Evolutionary conservation across 257 asterid genomes (phyloP), one percentile per base, ranked within the genome.

Genomic region (Mentha longifolia): DNA sequence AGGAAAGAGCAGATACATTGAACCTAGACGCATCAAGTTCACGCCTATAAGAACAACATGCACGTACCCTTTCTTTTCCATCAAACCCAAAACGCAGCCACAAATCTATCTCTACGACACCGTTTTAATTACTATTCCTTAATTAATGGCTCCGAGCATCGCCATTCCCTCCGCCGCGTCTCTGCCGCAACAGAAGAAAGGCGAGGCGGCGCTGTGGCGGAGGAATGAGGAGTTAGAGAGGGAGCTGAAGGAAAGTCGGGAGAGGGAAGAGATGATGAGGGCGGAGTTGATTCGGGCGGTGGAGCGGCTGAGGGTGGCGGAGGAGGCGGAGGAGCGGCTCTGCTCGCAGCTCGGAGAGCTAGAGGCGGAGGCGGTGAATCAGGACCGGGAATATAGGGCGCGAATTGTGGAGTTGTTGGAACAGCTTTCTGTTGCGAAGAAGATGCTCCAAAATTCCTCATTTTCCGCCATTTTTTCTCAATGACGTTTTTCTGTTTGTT

Each of bases 281-380:
- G 56, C 61, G 70, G 93, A 92, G 50, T 35, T 89, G 70, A 70
- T 49, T 31, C 76, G 81, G 17, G 67, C 71, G n/a, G 39, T 72
- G 79, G 72, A 55, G 74, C 81, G 93, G 77, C 73, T 92, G 80
- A 82, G 82, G 39, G 92, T 89, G 75, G 93, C 90, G 65, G 96
- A 92, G 74, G 97, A 92, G 72, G 97, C 93, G 33, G 95, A 92
- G 88, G 97, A 92, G 85, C 84, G 88, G 9, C 90, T 92, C 8
- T 87, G 96, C 77, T 79, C 80, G 57, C 95, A 92, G 74, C 93
- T 92, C 2, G 96, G 97, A 0, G 96, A 91, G 78, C 82, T 89
- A 3, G 97, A 91, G 78, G 97, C 96, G 3, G 97, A 91, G 85
- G 89, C 91, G 25, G 86, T 89, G 5, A 86, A 71, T 17, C 87